phyloP scores from a whole-genome alignment of 2,329 filamentous ascomycete genomes.

The Colletotrichum sp. region DNA sequence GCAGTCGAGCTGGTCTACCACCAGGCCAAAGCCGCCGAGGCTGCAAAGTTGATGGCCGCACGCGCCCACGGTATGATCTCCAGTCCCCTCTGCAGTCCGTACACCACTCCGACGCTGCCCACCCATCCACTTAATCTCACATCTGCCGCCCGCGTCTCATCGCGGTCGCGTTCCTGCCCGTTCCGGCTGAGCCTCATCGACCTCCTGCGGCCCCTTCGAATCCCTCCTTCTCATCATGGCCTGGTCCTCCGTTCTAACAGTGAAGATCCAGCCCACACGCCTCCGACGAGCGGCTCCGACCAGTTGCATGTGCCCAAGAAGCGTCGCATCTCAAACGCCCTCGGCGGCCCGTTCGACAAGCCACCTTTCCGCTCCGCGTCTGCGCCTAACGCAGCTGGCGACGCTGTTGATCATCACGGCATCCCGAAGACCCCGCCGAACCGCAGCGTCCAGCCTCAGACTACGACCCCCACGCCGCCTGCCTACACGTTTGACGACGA shows the following conservation, averaged over 20 bases:
- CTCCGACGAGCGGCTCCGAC: neutral
- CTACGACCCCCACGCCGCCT: neutral
- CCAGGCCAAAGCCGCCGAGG: conserved; percentile 1
- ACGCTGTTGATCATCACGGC: neutral
- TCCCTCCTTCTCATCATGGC: neutral
- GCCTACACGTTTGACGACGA: conserved; percentile 7
- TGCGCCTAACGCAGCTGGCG: neutral
- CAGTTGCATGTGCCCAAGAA: neutral
- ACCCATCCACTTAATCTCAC: neutral
- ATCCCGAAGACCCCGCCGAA: neutral
- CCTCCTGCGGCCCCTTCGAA: neutral
- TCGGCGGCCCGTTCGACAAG: neutral
- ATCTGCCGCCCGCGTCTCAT: neutral
- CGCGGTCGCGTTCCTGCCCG: neutral
- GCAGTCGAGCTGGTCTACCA: conserved; percentile 1
- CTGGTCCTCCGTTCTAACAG: neutral
- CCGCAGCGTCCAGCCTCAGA: neutral
- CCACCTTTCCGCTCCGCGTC: neutral
- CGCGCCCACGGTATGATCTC: conserved; percentile 3
- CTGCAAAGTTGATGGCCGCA: neutral
- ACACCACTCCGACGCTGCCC: neutral
- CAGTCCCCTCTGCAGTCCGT: neutral
- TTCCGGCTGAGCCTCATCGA: neutral
- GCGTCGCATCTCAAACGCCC: neutral
- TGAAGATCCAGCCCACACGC: neutral